These are phyloP conservation scores for Tricholoma terreum DNA, from an alignment of 768 basidiomycete genomes.

Conservation along the genomic window DNA sequence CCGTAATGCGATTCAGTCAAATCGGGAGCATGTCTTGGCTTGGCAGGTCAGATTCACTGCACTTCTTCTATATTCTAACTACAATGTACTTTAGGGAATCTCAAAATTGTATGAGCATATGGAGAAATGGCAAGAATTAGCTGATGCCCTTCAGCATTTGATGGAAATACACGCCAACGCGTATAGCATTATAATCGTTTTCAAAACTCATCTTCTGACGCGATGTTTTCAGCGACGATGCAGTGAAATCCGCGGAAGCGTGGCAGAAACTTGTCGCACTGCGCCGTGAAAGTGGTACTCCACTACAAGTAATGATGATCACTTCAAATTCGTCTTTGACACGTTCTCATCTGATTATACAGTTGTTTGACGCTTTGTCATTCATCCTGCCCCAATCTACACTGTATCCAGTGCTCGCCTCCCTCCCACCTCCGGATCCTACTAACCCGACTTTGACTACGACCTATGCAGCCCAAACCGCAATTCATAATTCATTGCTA, in stretches of 20 bases:
- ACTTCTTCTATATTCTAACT: constrained; percentile 6
- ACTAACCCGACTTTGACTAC: constrained; percentile 67
- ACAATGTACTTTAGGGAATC: constrained; percentile 53
- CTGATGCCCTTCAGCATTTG: constrained; percentile 51
- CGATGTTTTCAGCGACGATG: constrained; percentile 55
- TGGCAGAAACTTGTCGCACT: constrained; percentile 74
- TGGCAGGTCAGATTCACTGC: constrained; percentile 65
- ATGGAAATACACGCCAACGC: constrained; percentile 53
- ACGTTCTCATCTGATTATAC: constrained; percentile 1
- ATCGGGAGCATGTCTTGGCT: constrained; percentile 69
- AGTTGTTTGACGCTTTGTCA: constrained; percentile 68
- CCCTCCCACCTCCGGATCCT: constrained; percentile 71
- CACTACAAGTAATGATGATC: constrained; percentile 34
- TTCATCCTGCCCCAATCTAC: constrained; percentile 75
- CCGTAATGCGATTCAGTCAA: constrained; percentile 67
- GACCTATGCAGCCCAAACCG: constrained; percentile 52
- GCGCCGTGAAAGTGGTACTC: constrained; percentile 57
- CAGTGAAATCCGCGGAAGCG: constrained; percentile 73
- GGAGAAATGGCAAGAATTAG: constrained; percentile 55
- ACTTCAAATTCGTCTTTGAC: constrained; percentile 1
- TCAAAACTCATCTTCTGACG: not conserved
- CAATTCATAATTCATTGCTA: constrained; percentile 68
- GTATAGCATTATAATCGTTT: constrained; percentile 38
- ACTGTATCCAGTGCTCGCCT: constrained; percentile 56
- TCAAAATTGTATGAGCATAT: constrained; percentile 67